A percentile compares a stretch with the other conserved stretches of the same genome.
Evolutionary conservation across 1,139 yeast genomes (phyloP).

Genomic region (Zygoascus sp.): DNA sequence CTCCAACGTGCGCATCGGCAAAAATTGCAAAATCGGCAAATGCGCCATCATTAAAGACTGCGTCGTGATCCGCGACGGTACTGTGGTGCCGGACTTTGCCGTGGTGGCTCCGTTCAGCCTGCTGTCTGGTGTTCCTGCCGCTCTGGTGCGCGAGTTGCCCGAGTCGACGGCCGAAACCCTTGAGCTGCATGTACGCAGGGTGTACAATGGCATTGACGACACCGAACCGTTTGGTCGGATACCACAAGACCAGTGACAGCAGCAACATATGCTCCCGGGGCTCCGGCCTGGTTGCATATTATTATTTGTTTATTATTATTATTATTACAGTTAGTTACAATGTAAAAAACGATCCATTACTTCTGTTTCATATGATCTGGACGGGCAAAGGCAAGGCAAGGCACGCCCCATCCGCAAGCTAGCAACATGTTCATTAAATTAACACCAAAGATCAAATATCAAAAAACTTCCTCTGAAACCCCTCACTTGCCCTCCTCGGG

Average conservation of each 20-base stretch:
- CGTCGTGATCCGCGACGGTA: slow-evolving; percentile 47
- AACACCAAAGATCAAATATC: slow-evolving; percentile 4
- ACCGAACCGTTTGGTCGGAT: slow-evolving; percentile 15
- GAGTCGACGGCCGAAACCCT: slow-evolving; percentile 36
- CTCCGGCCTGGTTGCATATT: not conserved
- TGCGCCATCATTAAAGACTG: slow-evolving; percentile 59
- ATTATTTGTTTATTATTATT: not conserved
- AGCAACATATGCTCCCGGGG: not conserved
- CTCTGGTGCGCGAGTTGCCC: slow-evolving; percentile 29
- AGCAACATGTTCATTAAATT: slow-evolving; percentile 2
- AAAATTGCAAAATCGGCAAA: slow-evolving; percentile 51
- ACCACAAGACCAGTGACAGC: not conserved
- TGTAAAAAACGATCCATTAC: not conserved
- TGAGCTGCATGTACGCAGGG: slow-evolving; percentile 32
- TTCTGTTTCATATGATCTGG: slow-evolving; percentile 1
- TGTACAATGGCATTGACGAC: slow-evolving; percentile 30
- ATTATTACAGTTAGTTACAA: not conserved
- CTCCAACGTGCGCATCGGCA: slow-evolving; percentile 52
- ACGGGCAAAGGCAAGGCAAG: too few relatives aligned
- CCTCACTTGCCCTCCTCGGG: slow-evolving; percentile 32
- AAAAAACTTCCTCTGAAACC: not conserved
- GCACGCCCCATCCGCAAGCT: not conserved
- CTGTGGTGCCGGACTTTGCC: slow-evolving; percentile 50
- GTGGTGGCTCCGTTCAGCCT: slow-evolving; percentile 60
- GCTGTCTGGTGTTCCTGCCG: slow-evolving; percentile 38